Evolutionary conservation across 345 rosid species (phyloP).

Genomic region (Melastoma malabathricum): DNA sequence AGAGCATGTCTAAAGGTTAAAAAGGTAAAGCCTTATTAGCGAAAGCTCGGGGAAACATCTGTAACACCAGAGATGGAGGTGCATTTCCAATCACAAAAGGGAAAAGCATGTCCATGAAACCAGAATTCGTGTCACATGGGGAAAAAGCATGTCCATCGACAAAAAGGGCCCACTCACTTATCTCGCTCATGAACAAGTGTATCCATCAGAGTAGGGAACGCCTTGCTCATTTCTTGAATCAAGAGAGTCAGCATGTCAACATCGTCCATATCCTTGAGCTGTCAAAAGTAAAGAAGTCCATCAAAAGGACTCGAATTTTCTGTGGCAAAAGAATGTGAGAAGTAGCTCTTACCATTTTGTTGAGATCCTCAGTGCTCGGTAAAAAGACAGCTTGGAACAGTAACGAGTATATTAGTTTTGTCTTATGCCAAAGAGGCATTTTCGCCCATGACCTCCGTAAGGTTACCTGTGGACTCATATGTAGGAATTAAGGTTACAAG

Average conservation of each 20-base stretch:
- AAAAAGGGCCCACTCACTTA: conserved; percentile 53
- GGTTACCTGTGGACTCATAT: conserved; percentile 44
- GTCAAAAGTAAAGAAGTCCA: conserved; percentile 9
- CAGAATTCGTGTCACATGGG: background rate
- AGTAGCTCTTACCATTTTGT: conserved; percentile 52
- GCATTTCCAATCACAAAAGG: background rate
- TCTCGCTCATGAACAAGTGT: conserved; percentile 94
- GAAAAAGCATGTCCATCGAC: background rate
- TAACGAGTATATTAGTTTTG: conserved; percentile 49
- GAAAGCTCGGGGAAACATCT: background rate
- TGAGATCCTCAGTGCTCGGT: conserved; percentile 62
- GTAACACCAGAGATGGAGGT: too few species aligned
- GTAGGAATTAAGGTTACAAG: background rate
- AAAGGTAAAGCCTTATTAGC: background rate
- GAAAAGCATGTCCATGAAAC: background rate
- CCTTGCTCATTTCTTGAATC: conserved; percentile 96
- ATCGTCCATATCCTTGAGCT: conserved; percentile 91
- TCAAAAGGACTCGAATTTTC: background rate
- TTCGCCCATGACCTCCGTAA: conserved; percentile 65
- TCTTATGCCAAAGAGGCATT: conserved; percentile 89
- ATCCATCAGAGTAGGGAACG: conserved; percentile 87
- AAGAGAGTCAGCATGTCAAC: conserved; percentile 92
- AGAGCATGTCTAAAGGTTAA: background rate
- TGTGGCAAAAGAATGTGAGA: background rate
- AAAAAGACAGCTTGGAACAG: conserved; percentile 72